Evolutionary conservation across 306 rosid genomes (phyloP).

Genomic region (Malus orientalis): DNA sequence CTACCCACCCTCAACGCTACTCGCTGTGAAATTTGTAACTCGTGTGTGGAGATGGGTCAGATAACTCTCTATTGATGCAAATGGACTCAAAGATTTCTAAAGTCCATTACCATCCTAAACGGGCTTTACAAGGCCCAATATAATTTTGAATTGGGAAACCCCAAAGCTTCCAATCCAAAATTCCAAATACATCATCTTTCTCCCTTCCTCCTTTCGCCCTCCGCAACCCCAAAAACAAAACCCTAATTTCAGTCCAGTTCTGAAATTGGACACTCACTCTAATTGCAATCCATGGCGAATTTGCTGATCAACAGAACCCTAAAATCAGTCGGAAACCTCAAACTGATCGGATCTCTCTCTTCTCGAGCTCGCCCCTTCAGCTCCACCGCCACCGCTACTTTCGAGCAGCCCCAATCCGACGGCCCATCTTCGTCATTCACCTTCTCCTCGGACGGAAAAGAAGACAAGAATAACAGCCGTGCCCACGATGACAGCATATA

Average conservation of each 20-base stretch:
- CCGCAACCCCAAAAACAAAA: no score
- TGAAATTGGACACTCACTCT: background rate
- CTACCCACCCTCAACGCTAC: no score
- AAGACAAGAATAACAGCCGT: background rate
- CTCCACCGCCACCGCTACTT: conserved; percentile 44
- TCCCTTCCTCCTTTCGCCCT: no score
- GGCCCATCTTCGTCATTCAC: conserved; percentile 41
- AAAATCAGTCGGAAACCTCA: conserved; percentile 2
- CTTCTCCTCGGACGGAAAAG: conserved; percentile 46
- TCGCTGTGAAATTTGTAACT: no score
- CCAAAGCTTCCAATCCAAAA: background rate
- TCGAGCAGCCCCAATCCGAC: conserved; percentile 29
- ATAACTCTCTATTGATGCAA: no score
- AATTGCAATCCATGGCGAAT: conserved; percentile 25
- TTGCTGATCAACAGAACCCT: conserved; percentile 26
- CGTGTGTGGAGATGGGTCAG: no score
- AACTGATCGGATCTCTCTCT: conserved; percentile 16
- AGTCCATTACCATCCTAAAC: background rate
- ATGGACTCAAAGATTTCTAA: no score
- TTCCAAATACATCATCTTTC: background rate
- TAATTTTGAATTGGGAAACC: background rate
- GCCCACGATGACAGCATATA: conserved; percentile 23
- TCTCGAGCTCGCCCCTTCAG: conserved; percentile 20
- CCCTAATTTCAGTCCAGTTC: background rate
- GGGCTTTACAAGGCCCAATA: background rate